Base-by-base conservation (phyloP, 352 stramenopile genomes). In the Globisporangium barbulae region DNA sequence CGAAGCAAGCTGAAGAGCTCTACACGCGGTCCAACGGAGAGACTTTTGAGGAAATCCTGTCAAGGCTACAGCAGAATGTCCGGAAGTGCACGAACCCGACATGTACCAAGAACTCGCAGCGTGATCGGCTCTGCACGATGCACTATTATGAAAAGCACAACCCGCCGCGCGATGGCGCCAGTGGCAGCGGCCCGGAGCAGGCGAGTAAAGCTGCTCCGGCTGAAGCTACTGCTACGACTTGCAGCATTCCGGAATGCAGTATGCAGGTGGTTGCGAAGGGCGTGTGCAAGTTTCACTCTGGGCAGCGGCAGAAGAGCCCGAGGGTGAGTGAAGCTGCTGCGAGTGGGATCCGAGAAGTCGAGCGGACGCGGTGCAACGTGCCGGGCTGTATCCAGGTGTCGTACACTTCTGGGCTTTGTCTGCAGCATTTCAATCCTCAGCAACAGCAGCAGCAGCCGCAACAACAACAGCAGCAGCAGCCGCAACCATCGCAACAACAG, bases 101-200 rank as follows among this genome's bases (percentile, higher is more conserved):
- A 17, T 95, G 86, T 53, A 89, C 83, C 37, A 95, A 93, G 69
- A 95, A 95, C 69, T 93, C 86, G 44, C 86, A 95, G 64, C 79
- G 86, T 45, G 86, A 95, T 71, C 80, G 86, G 31, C 70, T 95
- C 8, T 95, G 86, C 47, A 95, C 86, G 19, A 80, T 88, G 39
- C 86, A 95, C 58, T 93, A 90, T 59, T 89, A 83, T 39, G 82
- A 93, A 54, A 89, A 87, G 41, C 67, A 89, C 47, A 85, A 90
- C 54, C 21, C 81, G 44, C 59, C 77, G 64, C 75, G 69, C 4
- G 69, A 79, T 22, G 64, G 69, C 45, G 45, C 25, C 17, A 30
- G 39, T 9, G 25, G 48, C 21, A 44, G 30, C 35, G 54, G 67
- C 9, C n/a, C 37, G 6, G 67, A 63, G 30, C 33, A 61, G 22